Evolutionary conservation across 495 filamentous ascomycete species (phyloP).

Genomic region (Neurospora cerealis): DNA sequence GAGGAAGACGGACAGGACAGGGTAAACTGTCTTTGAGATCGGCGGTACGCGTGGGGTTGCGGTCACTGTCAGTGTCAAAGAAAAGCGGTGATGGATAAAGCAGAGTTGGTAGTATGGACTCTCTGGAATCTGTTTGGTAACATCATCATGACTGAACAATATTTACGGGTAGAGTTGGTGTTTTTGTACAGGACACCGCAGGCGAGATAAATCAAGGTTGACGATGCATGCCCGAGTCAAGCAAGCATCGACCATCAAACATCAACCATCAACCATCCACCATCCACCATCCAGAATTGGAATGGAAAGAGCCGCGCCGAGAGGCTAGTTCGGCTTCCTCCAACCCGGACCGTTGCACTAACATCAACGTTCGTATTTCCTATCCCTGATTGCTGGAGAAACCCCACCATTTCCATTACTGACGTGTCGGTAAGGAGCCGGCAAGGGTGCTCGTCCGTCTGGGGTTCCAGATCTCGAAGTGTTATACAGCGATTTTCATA

Average conservation of each 20-base stretch:
- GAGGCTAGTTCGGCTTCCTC: not conserved
- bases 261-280: not conserved
- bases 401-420: not conserved
- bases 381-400: not conserved
- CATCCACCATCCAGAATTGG: not conserved
- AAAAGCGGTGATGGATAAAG: too few relatives aligned
- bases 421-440: not conserved
- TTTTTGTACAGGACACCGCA: not conserved
- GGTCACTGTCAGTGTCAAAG: not conserved
- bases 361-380: not conserved
- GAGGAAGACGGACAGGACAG: not conserved
- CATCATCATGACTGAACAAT: too few relatives aligned
- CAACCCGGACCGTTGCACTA: not conserved
- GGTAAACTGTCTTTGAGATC: not conserved
- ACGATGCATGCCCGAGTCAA: not conserved
- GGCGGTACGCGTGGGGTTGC: not conserved
- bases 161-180: not conserved
- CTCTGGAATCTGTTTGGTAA: too few relatives aligned
- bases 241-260: not conserved
- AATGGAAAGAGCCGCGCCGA: not conserved
- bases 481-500: not conserved
- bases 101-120: too few relatives aligned
- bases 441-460: not conserved
- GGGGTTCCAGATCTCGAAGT: not conserved
- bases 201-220: not conserved